These are phyloP conservation scores for Neurospora sp. DNA, from an alignment of 495 filamentous ascomycete genomes.

Conservation along the genomic window DNA sequence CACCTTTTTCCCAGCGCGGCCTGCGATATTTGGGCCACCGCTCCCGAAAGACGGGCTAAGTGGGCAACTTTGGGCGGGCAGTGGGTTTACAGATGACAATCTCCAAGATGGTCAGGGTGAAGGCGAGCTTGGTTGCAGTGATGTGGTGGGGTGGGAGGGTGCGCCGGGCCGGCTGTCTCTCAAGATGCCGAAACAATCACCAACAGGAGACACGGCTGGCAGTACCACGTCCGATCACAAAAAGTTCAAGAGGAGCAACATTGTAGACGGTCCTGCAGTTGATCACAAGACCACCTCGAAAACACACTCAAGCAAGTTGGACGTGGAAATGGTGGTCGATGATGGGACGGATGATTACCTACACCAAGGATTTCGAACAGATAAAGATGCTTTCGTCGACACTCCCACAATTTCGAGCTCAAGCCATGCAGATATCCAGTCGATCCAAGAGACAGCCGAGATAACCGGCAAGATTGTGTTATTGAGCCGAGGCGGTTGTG, in stretches of 20 bases:
- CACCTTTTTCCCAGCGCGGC: constrained; percentile 87
- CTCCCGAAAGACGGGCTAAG: constrained; percentile 67
- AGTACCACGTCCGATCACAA: constrained; percentile 3
- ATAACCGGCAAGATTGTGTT: constrained; percentile 88
- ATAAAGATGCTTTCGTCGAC: constrained; percentile 22
- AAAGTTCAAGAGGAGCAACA: constrained; percentile 8
- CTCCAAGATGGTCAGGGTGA: constrained; percentile 53
- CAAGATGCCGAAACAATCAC: constrained; percentile 9
- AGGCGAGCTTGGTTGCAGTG: constrained; percentile 93
- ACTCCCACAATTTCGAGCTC: constrained; percentile 30
- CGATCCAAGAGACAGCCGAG: constrained; percentile 85
- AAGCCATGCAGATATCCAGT: constrained; percentile 86
- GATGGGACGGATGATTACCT: constrained; percentile 93
- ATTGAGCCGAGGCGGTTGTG: constrained; percentile 85
- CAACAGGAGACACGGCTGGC: constrained; percentile 12
- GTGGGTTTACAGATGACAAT: constrained; percentile 72
- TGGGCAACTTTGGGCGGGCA: constrained; percentile 82
- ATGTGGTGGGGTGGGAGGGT: constrained; percentile 84
- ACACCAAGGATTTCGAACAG: constrained; percentile 49
- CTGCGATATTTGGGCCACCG: constrained; percentile 83
- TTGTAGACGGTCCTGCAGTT: constrained; percentile 13
- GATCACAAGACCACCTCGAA: constrained; percentile 14
- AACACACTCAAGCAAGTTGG: constrained; percentile 9
- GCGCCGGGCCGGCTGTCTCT: constrained; percentile 21
- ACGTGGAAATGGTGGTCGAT: constrained; percentile 27